Conservation (phyloP, 2,329 filamentous ascomycete genomes). For the Exophiala calicioides region DNA sequence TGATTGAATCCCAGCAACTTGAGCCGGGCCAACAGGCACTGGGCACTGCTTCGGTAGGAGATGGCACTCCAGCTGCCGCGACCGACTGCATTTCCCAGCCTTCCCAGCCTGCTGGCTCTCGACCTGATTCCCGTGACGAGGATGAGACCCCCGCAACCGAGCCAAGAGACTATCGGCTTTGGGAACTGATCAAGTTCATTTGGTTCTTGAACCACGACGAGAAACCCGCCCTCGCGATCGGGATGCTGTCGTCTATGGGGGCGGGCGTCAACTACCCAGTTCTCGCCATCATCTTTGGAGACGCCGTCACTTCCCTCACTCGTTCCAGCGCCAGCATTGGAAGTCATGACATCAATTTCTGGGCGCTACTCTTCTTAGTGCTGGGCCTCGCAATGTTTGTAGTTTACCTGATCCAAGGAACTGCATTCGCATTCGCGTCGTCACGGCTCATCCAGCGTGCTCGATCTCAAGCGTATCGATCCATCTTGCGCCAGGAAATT, state of each 20-base stretch:
- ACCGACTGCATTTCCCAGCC: no score
- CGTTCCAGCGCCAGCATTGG: neutral
- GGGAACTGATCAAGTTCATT: neutral
- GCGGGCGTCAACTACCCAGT: neutral
- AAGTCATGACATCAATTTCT: constrained; percentile 57
- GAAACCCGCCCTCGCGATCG: neutral
- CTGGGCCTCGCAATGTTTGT: constrained; percentile 68
- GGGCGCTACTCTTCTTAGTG: constrained; percentile 77
- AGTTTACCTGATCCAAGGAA: constrained; percentile 62
- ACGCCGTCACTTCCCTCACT: neutral
- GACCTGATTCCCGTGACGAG: no score
- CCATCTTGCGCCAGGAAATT: constrained; percentile 83
- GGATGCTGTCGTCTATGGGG: neutral
- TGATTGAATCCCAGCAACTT: constrained; percentile 64
- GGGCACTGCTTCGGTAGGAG: neutral
- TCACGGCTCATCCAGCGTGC: constrained; percentile 24
- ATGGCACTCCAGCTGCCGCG: neutral
- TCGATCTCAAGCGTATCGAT: constrained; percentile 57
- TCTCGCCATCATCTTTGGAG: neutral
- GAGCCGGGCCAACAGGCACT: neutral
- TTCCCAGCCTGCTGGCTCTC: no score
- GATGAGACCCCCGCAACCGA: neutral
- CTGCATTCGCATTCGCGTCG: constrained; percentile 59
- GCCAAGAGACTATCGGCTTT: neutral
- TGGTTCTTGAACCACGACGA: neutral